Base-by-base conservation (phyloP, 2,329 filamentous ascomycete genomes). In the Dactylellina cionopaga region DNA sequence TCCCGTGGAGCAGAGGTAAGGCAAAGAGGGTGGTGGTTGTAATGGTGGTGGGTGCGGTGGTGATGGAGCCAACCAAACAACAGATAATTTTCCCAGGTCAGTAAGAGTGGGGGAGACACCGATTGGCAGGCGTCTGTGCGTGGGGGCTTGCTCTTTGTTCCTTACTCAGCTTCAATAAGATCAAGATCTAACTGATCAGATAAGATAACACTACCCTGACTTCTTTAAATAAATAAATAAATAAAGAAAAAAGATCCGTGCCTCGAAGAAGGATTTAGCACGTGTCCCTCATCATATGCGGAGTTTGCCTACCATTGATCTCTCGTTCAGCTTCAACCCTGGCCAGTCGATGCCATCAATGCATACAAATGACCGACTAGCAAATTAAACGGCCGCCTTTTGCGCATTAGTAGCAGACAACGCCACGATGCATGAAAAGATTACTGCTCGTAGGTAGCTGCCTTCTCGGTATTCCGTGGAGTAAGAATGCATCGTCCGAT, bases 231-330 rank as follows among this genome's bases (percentile, higher is more conserved):
- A n/a, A n/a, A n/a, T n/a, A n/a, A n/a, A n/a, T n/a, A n/a, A n/a
- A n/a, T n/a, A n/a, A n/a, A n/a, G n/a, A n/a, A n/a, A 68, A 69
- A 70, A 56, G 65, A 70, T 70, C 65, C 65, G 56, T 55, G 56
- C 49, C 55, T 46, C 49, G 46, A 27, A 24, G 41, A 60, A 44
- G 37, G 22, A 52, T 43, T 68, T 60, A 60, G 64, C 64, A 69
- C 64, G 64, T 69, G 64, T 62, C 64, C 25, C 51, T 15, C 58
- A 29, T 51, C 35, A 51, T 58, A 41, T 41, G 22, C 35, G 19
- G 39, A 47, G 13, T 65, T 17, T 29, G 2, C n/a, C 27, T 41
- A 33, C 22, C 35, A 5, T 24, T 25, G 9, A 11, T 11, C n/a
- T n/a, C n/a, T n/a, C n/a, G n/a, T n/a, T n/a, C n/a, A n/a, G n/a